Conservation (phyloP, 768 basidiomycete genomes). For the Lactarius sp. region DNA sequence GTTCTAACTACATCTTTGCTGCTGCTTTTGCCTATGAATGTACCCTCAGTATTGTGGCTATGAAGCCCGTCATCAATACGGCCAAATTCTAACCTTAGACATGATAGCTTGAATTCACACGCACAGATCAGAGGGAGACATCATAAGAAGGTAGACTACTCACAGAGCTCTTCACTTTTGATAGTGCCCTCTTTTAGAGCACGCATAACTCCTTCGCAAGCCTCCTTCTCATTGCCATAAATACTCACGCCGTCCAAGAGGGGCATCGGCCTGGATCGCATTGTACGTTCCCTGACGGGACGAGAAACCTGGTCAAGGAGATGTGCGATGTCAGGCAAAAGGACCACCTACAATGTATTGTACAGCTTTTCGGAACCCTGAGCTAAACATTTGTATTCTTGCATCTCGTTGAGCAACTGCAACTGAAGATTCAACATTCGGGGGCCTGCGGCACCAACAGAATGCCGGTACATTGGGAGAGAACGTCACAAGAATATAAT, state of each 20-base stretch:
- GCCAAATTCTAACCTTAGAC: conserved; percentile 52
- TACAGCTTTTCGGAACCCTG: conserved; percentile 51
- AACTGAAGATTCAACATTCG: too few relatives aligned
- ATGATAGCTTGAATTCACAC: conserved; percentile 56
- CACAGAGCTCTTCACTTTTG: conserved; percentile 83
- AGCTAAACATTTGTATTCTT: too few relatives aligned
- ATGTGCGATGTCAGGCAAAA: not conserved
- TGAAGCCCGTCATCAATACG: not conserved
- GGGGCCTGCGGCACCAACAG: too few relatives aligned
- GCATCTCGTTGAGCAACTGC: too few relatives aligned
- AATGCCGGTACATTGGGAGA: too few relatives aligned
- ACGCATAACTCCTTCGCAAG: conserved; percentile 69
- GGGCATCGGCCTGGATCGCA: conserved; percentile 77
- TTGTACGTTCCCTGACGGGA: conserved; percentile 63
- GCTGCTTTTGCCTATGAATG: conserved; percentile 45
- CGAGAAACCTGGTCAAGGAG: not conserved
- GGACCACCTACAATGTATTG: conserved; percentile 39
- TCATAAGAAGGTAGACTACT: conserved; percentile 30
- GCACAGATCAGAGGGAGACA: not conserved
- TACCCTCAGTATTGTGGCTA: not conserved
- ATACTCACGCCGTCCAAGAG: conserved; percentile 83
- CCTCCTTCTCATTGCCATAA: conserved; percentile 88
- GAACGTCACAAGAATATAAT: too few relatives aligned
- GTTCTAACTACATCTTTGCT: conserved; percentile 58
- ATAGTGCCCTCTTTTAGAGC: conserved; percentile 80